Evolutionary conservation across 1,284 basidiomycete species (phyloP).

Genomic region (Cutaneotrichosporon sp.): DNA sequence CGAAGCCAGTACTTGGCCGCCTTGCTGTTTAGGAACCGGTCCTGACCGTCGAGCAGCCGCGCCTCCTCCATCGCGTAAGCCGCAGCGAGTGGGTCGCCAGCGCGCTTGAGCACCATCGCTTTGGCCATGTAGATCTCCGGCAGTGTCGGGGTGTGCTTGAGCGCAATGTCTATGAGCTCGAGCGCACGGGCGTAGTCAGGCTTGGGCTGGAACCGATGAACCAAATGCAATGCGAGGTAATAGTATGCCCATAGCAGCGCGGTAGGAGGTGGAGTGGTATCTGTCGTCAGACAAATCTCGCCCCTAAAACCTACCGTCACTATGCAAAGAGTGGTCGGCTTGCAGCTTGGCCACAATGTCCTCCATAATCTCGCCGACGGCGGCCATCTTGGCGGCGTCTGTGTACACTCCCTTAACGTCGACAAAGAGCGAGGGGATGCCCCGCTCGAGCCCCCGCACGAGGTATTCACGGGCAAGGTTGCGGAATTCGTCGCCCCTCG

Average conservation of each 20-base stretch:
- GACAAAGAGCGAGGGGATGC: conserved; percentile 88
- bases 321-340: conserved; percentile 39
- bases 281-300: conserved; percentile 16
- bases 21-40: conserved; percentile 93
- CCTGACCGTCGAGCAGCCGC: conserved; percentile 82
- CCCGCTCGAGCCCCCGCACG: conserved; percentile 66
- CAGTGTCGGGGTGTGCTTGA: conserved; percentile 84
- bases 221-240: conserved; percentile 88
- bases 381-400: conserved; percentile 59
- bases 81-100: conserved; percentile 74
- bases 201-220: conserved; percentile 55
- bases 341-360: conserved; percentile 50
- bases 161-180: conserved; percentile 60
- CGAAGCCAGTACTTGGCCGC: conserved; percentile 85
- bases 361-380: conserved; percentile 69
- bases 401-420: conserved; percentile 84
- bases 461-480: conserved; percentile 67
- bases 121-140: conserved; percentile 85
- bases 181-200: conserved; percentile 57
- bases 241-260: conserved; percentile 93
- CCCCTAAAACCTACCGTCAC: conserved; percentile 31
- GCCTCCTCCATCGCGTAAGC: conserved; percentile 76
- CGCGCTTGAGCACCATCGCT: conserved; percentile 79
- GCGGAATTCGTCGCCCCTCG: conserved; percentile 64
- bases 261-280: conserved; percentile 62